phyloP scores from a whole-genome alignment of 805 yeast genomes.

The Myxozyma monticola region DNA sequence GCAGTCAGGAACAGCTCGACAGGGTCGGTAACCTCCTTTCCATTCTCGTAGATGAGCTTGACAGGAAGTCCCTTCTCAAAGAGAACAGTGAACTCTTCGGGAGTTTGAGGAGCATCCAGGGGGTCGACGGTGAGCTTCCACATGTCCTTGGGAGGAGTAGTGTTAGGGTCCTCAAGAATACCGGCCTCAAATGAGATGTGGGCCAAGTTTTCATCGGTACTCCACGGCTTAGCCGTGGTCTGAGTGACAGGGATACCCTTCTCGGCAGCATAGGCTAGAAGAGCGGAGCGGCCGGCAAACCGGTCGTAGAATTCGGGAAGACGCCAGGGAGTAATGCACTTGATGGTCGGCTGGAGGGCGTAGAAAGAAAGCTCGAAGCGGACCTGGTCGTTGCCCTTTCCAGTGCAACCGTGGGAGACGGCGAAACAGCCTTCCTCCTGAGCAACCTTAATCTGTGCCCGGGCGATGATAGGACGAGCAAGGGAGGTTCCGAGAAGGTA shows the following conservation, averaged over 20 bases:
- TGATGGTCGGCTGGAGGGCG: slow-evolving; percentile 96
- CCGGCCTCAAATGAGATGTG: slow-evolving; percentile 99
- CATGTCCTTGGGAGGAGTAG: slow-evolving; percentile 99
- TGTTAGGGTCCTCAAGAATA: slow-evolving; percentile 96
- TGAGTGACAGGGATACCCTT: slow-evolving; percentile 94
- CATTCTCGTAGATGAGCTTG: slow-evolving; percentile 66
- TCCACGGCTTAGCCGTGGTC: slow-evolving; percentile 99
- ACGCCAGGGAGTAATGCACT: slow-evolving; percentile 99
- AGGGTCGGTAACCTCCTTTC: slow-evolving; percentile 72
- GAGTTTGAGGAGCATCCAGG: slow-evolving; percentile 86
- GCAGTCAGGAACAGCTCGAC: slow-evolving; percentile 91
- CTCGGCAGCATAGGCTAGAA: slow-evolving; percentile 87
- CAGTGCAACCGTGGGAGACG: slow-evolving; percentile 98
- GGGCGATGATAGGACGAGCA: slow-evolving; percentile 98
- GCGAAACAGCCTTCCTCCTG: slow-evolving; percentile 98
- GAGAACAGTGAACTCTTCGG: slow-evolving; percentile 82
- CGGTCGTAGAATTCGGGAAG: slow-evolving; percentile 90
- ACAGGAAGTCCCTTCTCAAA: slow-evolving; percentile 86
- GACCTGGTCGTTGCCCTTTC: slow-evolving; percentile 99
- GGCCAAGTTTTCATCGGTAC: slow-evolving; percentile 98
- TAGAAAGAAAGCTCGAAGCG: slow-evolving; percentile 96
- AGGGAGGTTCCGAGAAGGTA: slow-evolving; percentile 95
- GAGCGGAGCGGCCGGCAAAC: slow-evolving; percentile 97
- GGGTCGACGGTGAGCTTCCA: slow-evolving; percentile 99
- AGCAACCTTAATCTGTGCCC: slow-evolving; percentile 97